A percentile compares a stretch with the other conserved stretches of the same genome.
These are phyloP conservation scores for Trifolium repens DNA, from an alignment of 306 rosid genomes.

Conservation along the genomic window DNA sequence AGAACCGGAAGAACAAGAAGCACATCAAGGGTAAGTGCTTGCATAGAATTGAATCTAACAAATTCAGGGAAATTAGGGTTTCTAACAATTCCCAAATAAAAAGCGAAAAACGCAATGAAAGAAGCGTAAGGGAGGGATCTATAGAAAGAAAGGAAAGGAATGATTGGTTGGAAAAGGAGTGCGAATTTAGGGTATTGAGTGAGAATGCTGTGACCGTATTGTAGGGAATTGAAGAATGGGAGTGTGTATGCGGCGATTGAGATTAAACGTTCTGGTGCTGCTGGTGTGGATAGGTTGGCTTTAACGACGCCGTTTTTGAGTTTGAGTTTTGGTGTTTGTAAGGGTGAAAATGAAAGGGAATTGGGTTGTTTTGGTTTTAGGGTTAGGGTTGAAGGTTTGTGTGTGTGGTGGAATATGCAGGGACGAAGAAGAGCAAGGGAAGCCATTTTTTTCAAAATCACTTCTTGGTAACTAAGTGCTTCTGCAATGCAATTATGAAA, in stretches of 20 bases:
- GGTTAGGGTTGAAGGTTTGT: not conserved
- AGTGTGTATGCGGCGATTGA: constrained; percentile 81
- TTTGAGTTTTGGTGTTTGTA: constrained; percentile 10
- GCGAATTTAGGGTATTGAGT: constrained; percentile 64
- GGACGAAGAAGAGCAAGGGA: constrained; percentile 36
- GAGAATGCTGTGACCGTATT: constrained; percentile 75
- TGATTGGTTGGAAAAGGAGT: constrained; percentile 67
- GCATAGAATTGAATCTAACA: constrained; percentile 86
- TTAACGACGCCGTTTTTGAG: constrained; percentile 23
- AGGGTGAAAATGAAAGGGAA: not conserved
- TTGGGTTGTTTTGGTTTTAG: not conserved
- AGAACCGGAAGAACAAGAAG: constrained; percentile 75
- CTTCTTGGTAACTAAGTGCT: not conserved
- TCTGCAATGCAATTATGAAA: not conserved
- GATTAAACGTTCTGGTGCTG: constrained; percentile 74
- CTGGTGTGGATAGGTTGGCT: constrained; percentile 61
- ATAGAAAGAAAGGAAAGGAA: constrained; percentile 70
- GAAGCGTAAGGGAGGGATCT: constrained; percentile 84
- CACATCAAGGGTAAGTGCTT: constrained; percentile 82
- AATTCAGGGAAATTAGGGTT: constrained; percentile 70
- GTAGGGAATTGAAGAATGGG: constrained; percentile 92
- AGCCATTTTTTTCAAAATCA: constrained; percentile 30
- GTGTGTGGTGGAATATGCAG: not conserved
- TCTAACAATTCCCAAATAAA: constrained; percentile 79
- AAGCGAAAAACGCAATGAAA: constrained; percentile 90